phyloP scores from a whole-genome alignment of 2,329 filamentous ascomycete genomes.

The Colletotrichum sansevieriae region DNA sequence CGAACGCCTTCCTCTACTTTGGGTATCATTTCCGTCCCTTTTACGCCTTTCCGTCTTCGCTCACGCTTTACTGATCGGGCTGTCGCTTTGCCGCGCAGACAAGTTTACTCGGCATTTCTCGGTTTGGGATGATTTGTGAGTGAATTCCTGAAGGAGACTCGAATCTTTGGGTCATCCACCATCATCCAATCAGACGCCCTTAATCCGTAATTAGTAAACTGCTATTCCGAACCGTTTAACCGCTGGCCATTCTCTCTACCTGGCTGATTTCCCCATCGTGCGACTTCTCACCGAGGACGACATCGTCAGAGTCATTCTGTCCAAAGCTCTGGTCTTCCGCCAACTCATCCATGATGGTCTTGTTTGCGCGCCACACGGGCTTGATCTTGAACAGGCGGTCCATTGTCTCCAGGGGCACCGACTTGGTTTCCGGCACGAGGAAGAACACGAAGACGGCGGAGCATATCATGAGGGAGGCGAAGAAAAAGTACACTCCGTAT shows the following conservation, averaged over 20 bases:
- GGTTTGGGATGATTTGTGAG: slow-evolving; percentile 22
- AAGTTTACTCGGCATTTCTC: slow-evolving; percentile 23
- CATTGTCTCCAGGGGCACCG: slow-evolving; percentile 74
- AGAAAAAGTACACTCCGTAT: slow-evolving; percentile 79
- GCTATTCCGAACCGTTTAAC: slow-evolving; percentile 26
- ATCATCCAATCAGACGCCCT: slow-evolving; percentile 31
- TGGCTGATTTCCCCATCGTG: slow-evolving; percentile 41
- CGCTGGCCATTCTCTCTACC: slow-evolving; percentile 43
- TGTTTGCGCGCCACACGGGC: slow-evolving; percentile 60
- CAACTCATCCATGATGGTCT: slow-evolving; percentile 59
- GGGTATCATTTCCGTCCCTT: slow-evolving; percentile 13
- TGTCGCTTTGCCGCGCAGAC: neutral
- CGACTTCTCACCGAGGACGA: slow-evolving; percentile 47
- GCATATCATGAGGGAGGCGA: slow-evolving; percentile 71
- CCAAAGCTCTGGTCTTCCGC: slow-evolving; percentile 52
- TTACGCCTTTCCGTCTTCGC: slow-evolving; percentile 5
- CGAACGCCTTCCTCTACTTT: slow-evolving; percentile 8
- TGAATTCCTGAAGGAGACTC: slow-evolving; percentile 25
- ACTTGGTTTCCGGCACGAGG: slow-evolving; percentile 75
- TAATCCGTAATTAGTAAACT: slow-evolving; percentile 39
- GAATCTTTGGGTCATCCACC: slow-evolving; percentile 19
- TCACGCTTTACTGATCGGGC: slow-evolving; percentile 1
- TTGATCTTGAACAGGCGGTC: slow-evolving; percentile 69
- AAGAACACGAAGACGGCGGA: slow-evolving; percentile 72
- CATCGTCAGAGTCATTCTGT: slow-evolving; percentile 46